Evolutionary conservation across 345 rosid species (phyloP).

Genomic region (Salix koriyanagi): DNA sequence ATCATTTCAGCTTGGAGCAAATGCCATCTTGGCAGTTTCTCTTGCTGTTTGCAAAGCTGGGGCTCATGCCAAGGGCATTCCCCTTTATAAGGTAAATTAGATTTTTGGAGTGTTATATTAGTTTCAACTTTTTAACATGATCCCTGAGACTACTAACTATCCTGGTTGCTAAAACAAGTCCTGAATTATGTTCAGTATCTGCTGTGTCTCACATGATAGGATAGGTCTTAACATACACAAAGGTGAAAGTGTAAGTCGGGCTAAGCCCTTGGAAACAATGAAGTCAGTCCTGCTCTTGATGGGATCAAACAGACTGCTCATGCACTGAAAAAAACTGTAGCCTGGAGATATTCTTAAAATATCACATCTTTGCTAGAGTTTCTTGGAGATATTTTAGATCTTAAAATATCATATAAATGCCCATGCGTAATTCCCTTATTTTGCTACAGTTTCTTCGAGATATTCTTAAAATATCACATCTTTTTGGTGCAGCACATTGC

Average conservation of each 20-base stretch:
- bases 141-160: background rate
- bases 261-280: too few relatives aligned
- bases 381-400: too few relatives aligned
- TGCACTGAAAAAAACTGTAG: background rate
- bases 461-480: background rate
- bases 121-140: background rate
- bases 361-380: too few relatives aligned
- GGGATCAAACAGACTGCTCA: background rate
- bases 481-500: slow-evolving; percentile 57
- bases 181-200: too few relatives aligned
- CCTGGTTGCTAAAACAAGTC: too few relatives aligned
- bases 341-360: too few relatives aligned
- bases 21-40: slow-evolving; percentile 68
- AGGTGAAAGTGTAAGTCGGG: too few relatives aligned
- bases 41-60: slow-evolving; percentile 76
- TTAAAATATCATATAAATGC: background rate
- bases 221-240: too few relatives aligned
- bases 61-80: slow-evolving; percentile 57
- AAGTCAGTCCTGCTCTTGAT: too few relatives aligned
- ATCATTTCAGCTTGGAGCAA: slow-evolving; percentile 58
- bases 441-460: background rate
- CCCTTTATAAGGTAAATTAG: slow-evolving; percentile 53
- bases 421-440: background rate
- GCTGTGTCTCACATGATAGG: too few relatives aligned
- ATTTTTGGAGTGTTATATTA: background rate